Conservation (phyloP, 768 basidiomycete genomes). For the Hysterangium stoloniferum region DNA sequence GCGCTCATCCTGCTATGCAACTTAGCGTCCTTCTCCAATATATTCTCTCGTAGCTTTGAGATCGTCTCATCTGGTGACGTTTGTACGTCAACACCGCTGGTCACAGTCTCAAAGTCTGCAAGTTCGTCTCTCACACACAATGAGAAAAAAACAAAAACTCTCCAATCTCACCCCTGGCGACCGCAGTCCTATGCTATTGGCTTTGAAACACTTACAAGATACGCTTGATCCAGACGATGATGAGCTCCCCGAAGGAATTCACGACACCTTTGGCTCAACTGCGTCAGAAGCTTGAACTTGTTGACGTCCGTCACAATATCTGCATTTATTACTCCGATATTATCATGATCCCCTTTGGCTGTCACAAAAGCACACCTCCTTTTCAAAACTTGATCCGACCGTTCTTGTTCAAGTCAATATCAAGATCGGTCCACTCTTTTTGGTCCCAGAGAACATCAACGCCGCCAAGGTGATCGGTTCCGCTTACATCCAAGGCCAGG, state of each 20-base stretch:
- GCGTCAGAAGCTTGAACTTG: constrained; percentile 14
- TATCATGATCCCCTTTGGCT: no score
- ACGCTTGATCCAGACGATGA: constrained; percentile 17
- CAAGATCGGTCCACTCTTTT: constrained; percentile 14
- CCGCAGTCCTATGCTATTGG: constrained; percentile 10
- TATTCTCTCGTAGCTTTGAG: no score
- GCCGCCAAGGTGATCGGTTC: constrained; percentile 3
- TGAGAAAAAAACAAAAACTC: no score
- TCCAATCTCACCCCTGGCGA: constrained; percentile 14
- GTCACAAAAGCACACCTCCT: constrained; percentile 14
- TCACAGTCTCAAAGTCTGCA: no score
- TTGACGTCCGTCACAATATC: no score
- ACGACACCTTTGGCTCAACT: constrained; percentile 11
- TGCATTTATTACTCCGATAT: no score
- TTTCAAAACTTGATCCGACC: constrained; percentile 13
- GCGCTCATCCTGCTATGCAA: no score
- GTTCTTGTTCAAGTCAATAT: no score
- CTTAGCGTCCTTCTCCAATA: no score
- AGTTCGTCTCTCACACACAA: no score
- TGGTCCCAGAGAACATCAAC: constrained; percentile 10
- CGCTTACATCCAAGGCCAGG: constrained; percentile 1
- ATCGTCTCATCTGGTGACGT: no score
- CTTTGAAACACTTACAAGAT: constrained; percentile 12
- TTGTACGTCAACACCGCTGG: no score
- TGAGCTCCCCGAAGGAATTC: constrained; percentile 12